A percentile compares a stretch with the other conserved stretches of the same genome.
phyloP scores from a whole-genome alignment of 1,139 yeast genomes.

The Zygosaccharomyces pseudobailii region DNA sequence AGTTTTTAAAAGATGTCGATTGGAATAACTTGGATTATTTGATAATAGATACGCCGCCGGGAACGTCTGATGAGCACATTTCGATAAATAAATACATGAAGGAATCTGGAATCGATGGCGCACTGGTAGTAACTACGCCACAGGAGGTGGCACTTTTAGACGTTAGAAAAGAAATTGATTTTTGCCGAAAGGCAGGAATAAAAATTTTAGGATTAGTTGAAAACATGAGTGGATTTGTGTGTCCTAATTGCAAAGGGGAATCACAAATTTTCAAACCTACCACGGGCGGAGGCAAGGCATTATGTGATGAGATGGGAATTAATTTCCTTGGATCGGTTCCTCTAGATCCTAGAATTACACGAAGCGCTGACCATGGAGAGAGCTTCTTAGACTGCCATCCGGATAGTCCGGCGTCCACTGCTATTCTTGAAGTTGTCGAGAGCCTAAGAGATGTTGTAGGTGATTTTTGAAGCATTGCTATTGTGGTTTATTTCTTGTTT shows the following conservation, averaged over 20 bases:
- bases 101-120: slow-evolving; percentile 93
- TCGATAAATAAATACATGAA: slow-evolving; percentile 84
- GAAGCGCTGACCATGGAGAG: slow-evolving; percentile 83
- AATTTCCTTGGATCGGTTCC: slow-evolving; percentile 91
- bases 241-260: slow-evolving; percentile 89
- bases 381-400: slow-evolving; percentile 79
- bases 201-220: slow-evolving; percentile 86
- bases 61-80: slow-evolving; percentile 95
- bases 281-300: slow-evolving; percentile 91
- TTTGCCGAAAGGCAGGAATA: slow-evolving; percentile 86
- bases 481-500: neutral
- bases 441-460: slow-evolving; percentile 36
- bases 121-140: slow-evolving; percentile 91
- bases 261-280: slow-evolving; percentile 90
- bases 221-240: slow-evolving; percentile 98
- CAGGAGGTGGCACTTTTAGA: slow-evolving; percentile 95
- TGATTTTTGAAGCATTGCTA: slow-evolving; percentile 14
- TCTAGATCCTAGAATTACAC: slow-evolving; percentile 90
- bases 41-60: slow-evolving; percentile 96
- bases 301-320: slow-evolving; percentile 73
- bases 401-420: slow-evolving; percentile 89
- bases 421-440: slow-evolving; percentile 80
- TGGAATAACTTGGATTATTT: slow-evolving; percentile 85
- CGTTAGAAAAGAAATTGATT: slow-evolving; percentile 93
- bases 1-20: slow-evolving; percentile 88